These are phyloP conservation scores for Pseudoscleropodium purum DNA, from an alignment of 225 moss, liverwort and hornwort species.

Conservation along the genomic window DNA sequence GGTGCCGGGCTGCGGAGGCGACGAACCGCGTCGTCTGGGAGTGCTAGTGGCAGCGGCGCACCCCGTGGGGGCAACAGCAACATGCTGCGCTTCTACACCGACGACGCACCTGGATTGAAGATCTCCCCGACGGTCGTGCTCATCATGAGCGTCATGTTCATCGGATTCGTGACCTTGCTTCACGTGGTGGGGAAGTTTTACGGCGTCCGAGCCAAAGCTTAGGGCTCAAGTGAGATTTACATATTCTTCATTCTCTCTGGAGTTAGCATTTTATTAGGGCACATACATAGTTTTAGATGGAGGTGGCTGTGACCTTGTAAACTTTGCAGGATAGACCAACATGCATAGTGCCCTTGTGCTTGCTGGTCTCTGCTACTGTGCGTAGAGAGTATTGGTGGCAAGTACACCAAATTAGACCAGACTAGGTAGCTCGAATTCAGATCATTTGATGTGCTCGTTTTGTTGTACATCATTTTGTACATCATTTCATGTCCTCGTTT, in stretches of 20 bases:
- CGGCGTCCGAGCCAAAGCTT: not conserved
- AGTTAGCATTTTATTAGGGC: not conserved
- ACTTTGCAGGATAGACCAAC: not conserved
- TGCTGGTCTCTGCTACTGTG: not conserved
- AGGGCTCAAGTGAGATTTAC: not conserved
- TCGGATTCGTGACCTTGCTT: constrained; percentile 62
- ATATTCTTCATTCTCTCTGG: not conserved
- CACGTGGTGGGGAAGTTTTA: constrained; percentile 68
- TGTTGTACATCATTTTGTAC: not conserved
- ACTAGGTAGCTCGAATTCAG: not conserved
- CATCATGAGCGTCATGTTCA: constrained; percentile 77
- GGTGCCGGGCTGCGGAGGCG: not conserved
- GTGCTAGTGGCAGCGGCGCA: not conserved
- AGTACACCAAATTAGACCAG: not conserved
- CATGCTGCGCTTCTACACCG: constrained; percentile 73
- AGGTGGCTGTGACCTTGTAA: not conserved
- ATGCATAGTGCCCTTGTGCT: not conserved
- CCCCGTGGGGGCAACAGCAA: constrained; percentile 21
- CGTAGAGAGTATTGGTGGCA: not conserved
- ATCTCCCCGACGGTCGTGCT: constrained; percentile 69
- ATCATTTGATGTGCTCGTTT: not conserved
- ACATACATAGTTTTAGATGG: not conserved
- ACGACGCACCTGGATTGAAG: constrained; percentile 72
- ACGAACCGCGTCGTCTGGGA: not conserved
- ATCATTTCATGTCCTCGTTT: not conserved